Conservation (phyloP, 176 grass and related monocot genomes). For the Panicum miliaceum region DNA sequence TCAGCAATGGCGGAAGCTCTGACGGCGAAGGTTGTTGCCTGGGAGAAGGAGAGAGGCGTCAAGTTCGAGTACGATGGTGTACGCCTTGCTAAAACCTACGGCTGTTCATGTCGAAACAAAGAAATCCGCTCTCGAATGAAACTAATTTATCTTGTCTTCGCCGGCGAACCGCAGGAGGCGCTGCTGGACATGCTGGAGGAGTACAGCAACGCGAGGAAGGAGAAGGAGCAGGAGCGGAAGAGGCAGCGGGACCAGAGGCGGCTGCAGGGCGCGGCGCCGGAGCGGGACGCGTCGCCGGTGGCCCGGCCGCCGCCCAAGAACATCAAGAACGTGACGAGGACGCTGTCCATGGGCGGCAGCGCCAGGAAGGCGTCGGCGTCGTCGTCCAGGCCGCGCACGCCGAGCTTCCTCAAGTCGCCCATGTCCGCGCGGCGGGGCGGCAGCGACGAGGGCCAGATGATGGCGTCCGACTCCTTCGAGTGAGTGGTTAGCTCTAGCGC, state of each 20-base stretch:
- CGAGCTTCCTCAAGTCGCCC: conserved; percentile 51
- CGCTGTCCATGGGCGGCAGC: conserved; percentile 44
- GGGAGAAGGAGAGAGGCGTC: conserved; percentile 68
- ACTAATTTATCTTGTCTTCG: background rate
- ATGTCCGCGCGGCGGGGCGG: conserved; percentile 22
- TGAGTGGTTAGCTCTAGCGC: background rate
- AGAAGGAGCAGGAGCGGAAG: conserved; percentile 58
- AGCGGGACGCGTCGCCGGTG: conserved; percentile 41
- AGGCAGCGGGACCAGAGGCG: conserved; percentile 49
- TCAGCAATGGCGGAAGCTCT: conserved; percentile 76
- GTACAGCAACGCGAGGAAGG: conserved; percentile 41
- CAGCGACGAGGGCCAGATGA: conserved; percentile 30
- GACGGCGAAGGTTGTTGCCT: conserved; percentile 55
- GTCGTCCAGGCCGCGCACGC: conserved; percentile 41
- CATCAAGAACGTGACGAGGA: conserved; percentile 57
- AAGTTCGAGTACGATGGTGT: conserved; percentile 79
- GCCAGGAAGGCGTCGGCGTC: background rate
- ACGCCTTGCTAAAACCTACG: conserved; percentile 10
- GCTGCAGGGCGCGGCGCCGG: conserved; percentile 21
- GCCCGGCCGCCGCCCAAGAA: conserved; percentile 33
- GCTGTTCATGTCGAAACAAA: too few relatives aligned
- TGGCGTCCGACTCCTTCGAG: conserved; percentile 28
- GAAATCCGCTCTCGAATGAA: background rate
- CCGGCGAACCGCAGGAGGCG: background rate
- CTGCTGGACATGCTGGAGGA: conserved; percentile 32